These are phyloP conservation scores for Alternaria brassicicola DNA, from an alignment of 2,329 filamentous ascomycete species.

Conservation along the genomic window DNA sequence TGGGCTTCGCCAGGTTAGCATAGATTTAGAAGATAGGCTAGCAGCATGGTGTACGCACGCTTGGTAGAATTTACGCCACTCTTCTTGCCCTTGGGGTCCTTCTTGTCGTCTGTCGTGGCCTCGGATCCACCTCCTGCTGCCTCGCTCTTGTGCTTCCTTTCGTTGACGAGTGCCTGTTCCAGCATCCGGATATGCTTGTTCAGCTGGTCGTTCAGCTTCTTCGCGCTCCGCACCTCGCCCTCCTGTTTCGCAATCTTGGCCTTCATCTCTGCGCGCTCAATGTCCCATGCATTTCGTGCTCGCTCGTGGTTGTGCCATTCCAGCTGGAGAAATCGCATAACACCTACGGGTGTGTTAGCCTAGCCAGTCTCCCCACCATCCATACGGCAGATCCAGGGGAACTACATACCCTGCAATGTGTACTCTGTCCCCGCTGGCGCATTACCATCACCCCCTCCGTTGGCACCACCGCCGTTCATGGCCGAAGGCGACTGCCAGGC, in stretches of 20 bases:
- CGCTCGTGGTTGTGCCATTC: slow-evolving; percentile 99
- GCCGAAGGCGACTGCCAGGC: slow-evolving; percentile 73
- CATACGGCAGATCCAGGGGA: neutral
- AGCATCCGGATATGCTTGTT: slow-evolving; percentile 90
- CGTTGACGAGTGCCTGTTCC: slow-evolving; percentile 84
- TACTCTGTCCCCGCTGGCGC: slow-evolving; percentile 70
- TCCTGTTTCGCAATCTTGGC: slow-evolving; percentile 93
- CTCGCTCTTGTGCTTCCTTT: slow-evolving; percentile 70
- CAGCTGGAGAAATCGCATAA: slow-evolving; percentile 98
- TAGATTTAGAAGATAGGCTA: neutral
- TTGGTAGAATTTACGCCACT: slow-evolving; percentile 31
- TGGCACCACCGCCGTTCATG: slow-evolving; percentile 63
- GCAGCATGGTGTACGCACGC: slow-evolving; percentile 24
- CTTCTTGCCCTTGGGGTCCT: slow-evolving; percentile 46
- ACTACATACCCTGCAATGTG: slow-evolving; percentile 67
- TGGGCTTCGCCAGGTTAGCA: slow-evolving; percentile 48
- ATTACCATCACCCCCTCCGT: slow-evolving; percentile 56
- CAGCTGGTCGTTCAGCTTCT: slow-evolving; percentile 85
- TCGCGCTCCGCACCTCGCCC: slow-evolving; percentile 83
- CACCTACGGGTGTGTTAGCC: slow-evolving; percentile 63
- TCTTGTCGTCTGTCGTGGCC: slow-evolving; percentile 51
- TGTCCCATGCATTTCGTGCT: slow-evolving; percentile 98
- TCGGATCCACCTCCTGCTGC: slow-evolving; percentile 58
- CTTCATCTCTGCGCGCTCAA: slow-evolving; percentile 99
- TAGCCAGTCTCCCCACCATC: slow-evolving; percentile 5